Conservation (phyloP, 257 asterid genomes). For the Nicotiana obtusifolia region DNA sequence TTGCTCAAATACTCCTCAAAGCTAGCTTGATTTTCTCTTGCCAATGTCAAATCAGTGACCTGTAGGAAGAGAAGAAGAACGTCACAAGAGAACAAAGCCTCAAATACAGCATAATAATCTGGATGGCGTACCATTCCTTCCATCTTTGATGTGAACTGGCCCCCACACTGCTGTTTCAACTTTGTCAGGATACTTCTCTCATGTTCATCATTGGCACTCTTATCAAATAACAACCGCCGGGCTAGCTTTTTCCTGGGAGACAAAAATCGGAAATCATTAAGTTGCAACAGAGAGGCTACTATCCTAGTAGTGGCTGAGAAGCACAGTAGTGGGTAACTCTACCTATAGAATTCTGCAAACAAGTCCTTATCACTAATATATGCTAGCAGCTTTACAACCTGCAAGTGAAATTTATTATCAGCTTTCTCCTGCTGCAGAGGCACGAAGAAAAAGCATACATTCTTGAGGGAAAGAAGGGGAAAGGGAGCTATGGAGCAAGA, state of each 20-base stretch:
- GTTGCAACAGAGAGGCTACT: neutral
- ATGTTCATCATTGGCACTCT: constrained; percentile 98
- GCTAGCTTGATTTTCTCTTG: constrained; percentile 83
- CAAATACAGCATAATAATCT: neutral
- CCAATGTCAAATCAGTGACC: constrained; percentile 97
- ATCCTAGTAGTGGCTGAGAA: neutral
- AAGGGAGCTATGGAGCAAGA: neutral
- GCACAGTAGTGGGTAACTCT: constrained; percentile 6
- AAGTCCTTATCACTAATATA: constrained; percentile 96
- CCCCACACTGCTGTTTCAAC: constrained; percentile 99
- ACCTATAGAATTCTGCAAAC: constrained; percentile 98
- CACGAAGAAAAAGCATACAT: neutral
- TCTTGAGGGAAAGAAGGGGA: neutral
- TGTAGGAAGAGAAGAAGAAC: constrained; percentile 22
- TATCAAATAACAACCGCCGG: constrained; percentile 85
- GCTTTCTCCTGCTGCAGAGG: neutral
- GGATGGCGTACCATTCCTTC: constrained; percentile 90
- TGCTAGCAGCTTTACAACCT: constrained; percentile 96
- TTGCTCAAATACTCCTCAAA: constrained; percentile 82
- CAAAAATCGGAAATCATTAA: neutral
- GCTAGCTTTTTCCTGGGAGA: constrained; percentile 89
- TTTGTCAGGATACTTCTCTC: constrained; percentile 95
- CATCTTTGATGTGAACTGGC: constrained; percentile 98
- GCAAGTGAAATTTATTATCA: constrained; percentile 20
- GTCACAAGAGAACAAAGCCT: constrained; percentile 5